These are phyloP conservation scores for Turritis glabra DNA, from an alignment of 345 rosid genomes.

Conservation along the genomic window DNA sequence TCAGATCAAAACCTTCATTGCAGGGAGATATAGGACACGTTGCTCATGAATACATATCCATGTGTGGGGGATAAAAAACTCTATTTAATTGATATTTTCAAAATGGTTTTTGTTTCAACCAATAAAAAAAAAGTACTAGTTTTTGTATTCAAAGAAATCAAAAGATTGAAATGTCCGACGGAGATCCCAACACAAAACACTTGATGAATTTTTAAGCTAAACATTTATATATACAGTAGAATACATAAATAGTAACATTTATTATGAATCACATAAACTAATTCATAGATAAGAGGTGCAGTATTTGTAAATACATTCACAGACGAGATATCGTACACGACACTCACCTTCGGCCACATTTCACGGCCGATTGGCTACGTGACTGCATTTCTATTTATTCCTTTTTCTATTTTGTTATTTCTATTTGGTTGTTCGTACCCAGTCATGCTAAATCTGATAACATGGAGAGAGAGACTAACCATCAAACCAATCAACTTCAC, in stretches of 20 bases:
- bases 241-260: neutral
- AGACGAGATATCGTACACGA: slow-evolving; percentile 34
- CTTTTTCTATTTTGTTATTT: neutral
- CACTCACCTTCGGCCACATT: slow-evolving; percentile 33
- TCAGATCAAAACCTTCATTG: neutral
- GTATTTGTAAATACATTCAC: slow-evolving; percentile 11
- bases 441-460: neutral
- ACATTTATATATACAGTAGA: neutral
- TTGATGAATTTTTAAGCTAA: slow-evolving; percentile 23
- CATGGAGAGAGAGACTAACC: neutral
- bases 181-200: slow-evolving; percentile 40
- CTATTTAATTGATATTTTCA: neutral
- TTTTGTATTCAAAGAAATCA: neutral
- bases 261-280: neutral
- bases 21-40: neutral
- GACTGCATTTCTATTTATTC: neutral
- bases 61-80: neutral
- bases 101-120: neutral
- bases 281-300: neutral
- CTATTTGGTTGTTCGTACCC: neutral
- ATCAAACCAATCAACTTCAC: neutral
- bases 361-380: slow-evolving; percentile 20
- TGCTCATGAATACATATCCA: neutral
- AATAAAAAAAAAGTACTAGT: too few species aligned
- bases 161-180: slow-evolving; percentile 13